Conservation (phyloP, 306 rosid genomes). For the Betula pendula region DNA sequence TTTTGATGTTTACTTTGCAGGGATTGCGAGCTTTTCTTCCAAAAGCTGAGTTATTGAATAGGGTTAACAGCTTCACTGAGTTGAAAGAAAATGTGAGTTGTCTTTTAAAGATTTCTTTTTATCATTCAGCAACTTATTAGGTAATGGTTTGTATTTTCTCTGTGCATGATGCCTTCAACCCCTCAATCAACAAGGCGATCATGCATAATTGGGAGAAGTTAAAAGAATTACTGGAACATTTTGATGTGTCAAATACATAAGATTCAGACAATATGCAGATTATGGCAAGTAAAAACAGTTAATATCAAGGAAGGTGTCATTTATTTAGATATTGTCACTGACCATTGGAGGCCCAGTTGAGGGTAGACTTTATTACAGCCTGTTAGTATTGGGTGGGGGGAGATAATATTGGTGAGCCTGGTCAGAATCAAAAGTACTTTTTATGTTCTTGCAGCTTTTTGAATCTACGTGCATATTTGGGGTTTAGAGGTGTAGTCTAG, state of each 20-base stretch:
- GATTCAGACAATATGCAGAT: background rate
- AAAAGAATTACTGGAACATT: background rate
- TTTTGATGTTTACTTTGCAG: constrained; percentile 44
- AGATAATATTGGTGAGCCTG: background rate
- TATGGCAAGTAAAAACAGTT: background rate
- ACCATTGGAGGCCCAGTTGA: background rate
- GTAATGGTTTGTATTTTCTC: background rate
- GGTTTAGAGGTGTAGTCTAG: background rate
- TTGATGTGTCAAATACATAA: background rate
- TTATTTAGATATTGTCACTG: background rate
- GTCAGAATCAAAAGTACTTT: background rate
- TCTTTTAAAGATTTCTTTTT: background rate
- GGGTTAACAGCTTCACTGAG: constrained; percentile 73
- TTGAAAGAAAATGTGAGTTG: constrained; percentile 75
- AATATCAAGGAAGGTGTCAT: background rate
- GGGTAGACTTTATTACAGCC: background rate
- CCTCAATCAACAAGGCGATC: background rate
- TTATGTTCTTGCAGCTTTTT: background rate
- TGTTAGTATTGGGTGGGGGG: background rate
- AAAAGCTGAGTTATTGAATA: constrained; percentile 73
- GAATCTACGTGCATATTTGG: background rate
- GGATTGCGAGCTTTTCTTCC: constrained; percentile 92
- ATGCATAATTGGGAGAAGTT: background rate
- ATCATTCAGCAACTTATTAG: background rate
- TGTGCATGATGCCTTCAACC: constrained; percentile 5